A percentile compares a stretch with the other conserved stretches of the same genome.
phyloP scores from a whole-genome alignment of 2,329 filamentous ascomycete species.

The Fusarium sterilihyphosum region DNA sequence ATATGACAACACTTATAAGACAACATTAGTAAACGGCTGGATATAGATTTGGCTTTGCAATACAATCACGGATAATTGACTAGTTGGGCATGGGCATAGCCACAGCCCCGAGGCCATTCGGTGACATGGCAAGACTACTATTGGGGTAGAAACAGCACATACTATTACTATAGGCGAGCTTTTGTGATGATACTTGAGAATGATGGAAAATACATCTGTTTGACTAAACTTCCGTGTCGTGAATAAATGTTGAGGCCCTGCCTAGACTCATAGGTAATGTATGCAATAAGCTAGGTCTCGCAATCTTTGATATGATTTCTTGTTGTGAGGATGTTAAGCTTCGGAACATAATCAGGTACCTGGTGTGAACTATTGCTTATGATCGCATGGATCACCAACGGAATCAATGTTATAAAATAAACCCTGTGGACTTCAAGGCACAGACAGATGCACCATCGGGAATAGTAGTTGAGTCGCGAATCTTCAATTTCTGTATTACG shows the following conservation, averaged over 20 bases:
- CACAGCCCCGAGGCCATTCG: not conserved
- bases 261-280: not conserved
- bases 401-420: no score
- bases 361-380: not conserved
- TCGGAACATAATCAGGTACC: not conserved
- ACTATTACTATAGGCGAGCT: not conserved
- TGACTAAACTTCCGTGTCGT: not conserved
- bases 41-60: constrained; percentile 12
- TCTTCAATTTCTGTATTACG: not conserved
- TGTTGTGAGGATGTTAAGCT: not conserved
- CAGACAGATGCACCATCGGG: not conserved
- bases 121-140: not conserved
- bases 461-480: not conserved
- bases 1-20: not conserved
- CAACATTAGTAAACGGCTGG: not conserved
- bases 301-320: not conserved
- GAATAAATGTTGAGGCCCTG: not conserved
- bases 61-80: not conserved
- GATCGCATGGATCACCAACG: not conserved
- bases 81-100: not conserved
- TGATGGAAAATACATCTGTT: not conserved
- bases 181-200: not conserved
- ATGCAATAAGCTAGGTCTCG: not conserved
- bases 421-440: not conserved
- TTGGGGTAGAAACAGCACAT: not conserved